Percentiles rank a stretch among this genome's conserved stretches.
These are phyloP conservation scores for Hordeum pubiflorum DNA, from an alignment of 202 grass and related monocot species.

Conservation along the genomic window DNA sequence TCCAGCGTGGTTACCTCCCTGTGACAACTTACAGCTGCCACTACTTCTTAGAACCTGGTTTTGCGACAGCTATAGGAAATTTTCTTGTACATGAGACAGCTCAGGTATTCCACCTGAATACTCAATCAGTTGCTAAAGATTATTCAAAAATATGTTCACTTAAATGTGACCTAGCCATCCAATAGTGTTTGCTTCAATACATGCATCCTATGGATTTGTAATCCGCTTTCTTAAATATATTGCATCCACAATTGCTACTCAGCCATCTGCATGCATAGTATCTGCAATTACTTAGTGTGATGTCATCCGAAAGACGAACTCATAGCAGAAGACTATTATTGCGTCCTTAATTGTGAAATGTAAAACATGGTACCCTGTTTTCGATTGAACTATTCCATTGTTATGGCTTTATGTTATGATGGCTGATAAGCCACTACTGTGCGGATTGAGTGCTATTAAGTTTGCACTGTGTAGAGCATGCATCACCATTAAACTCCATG, in stretches of 20 bases:
- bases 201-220: conserved; percentile 16
- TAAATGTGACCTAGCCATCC: neutral
- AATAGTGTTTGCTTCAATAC: conserved; percentile 12
- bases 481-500: neutral
- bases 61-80: conserved; percentile 61
- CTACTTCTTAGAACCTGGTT: conserved; percentile 78
- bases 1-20: conserved; percentile 94
- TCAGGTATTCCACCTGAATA: conserved; percentile 57
- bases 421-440: conserved; percentile 4
- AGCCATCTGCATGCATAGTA: conserved; percentile 2
- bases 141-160: conserved; percentile 3
- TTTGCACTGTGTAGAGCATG: neutral
- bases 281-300: conserved; percentile 10
- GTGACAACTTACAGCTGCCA: conserved; percentile 89
- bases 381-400: neutral
- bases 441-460: neutral
- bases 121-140: neutral
- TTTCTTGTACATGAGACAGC: conserved; percentile 59
- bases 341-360: conserved; percentile 17
- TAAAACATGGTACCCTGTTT: conserved; percentile 7
- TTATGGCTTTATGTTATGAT: conserved; percentile 18
- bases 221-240: neutral
- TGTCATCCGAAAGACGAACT: conserved; percentile 9
- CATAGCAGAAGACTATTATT: neutral
- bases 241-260: neutral